Base-by-base conservation (phyloP, 2,329 filamentous ascomycete species). In the Paecilomyces niveus region DNA sequence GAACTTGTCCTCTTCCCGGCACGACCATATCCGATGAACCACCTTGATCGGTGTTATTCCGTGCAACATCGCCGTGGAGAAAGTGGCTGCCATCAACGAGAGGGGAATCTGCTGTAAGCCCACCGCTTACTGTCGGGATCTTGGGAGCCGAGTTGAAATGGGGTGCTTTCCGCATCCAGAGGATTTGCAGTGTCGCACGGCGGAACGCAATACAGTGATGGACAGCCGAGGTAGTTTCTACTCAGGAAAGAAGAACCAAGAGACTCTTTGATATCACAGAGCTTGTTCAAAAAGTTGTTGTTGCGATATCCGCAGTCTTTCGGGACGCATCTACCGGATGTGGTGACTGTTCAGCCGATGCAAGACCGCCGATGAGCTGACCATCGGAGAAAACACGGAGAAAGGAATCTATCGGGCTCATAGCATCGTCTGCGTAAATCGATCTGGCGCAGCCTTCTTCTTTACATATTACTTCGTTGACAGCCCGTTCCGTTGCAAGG, bases 381-480 rank as follows among this genome's bases (percentile, higher is more conserved):
- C 39, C 39, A 45, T 45, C 39, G 39, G 39, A 45, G n/a, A 45
- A 21, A 45, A 18, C 15, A 45, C 39, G n/a, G 39, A 18, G 39
- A n/a, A 45, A 45, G 15, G 39, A 45, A 45, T 18, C 39, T 39
- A 39, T n/a, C 39, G 15, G n/a, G 6, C 3, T 45, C n/a, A 18
- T 45, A 21, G n/a, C 15, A 7, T 29, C 26, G 5, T 45, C 22
- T 52, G 7, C 3, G 50, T 24, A 52, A 52, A 24, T 52, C 51
- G 51, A 57, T 29, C 51, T n/a, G 49, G 2, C 54, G 56, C 58
- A 52, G 35, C 55, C 57, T 50, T 57, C 54, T 22, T 31, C 21
- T 50, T 24, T 21, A 39, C 54, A 56, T 56, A 33, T 50, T 26
- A 33, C 26, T 13, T 52, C 50, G 11, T 52, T 24, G 6, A 26